Base-by-base conservation (phyloP, 2,329 filamentous ascomycete species). In the Colletotrichum sp. region DNA sequence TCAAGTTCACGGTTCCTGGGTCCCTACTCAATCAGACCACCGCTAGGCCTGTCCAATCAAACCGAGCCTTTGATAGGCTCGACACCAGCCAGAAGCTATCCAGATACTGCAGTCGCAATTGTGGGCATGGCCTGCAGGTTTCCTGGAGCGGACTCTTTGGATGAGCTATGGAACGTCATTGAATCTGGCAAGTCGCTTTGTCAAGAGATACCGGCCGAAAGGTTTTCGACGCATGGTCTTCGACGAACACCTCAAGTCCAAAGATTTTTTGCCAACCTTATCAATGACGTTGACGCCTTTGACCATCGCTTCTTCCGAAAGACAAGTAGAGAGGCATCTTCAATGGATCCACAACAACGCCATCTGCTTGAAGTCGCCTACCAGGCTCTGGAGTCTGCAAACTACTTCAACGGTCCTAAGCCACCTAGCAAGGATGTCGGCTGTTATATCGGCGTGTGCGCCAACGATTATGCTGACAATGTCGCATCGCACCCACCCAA, bases 301-400 rank as follows among this genome's bases (percentile, higher is more conserved):
- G 86, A 88, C 76, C 79, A 84, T 44, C 75, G 79, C 6, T 87
- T 88, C 81, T 88, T 88, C 80, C 80, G 82, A 21, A 83, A 83
- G 12, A 79, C 69, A 8, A 69, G 78, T 3, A 72, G 78, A 3
- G 82, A 84, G 72, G 79, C 78, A 2, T 78, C 78, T 5, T 78
- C 80, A 3, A 82, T 84, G 77, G 83, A 85, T 69, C 83, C 83
- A 7, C 79, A 81, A 34, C 82, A 84, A 34, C 81, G 83, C 6
- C 65, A 81, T 5, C 39, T 81, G 3, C 79, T 85, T 0, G 83
- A 87, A 55, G 81, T 81, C 2, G 81, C 84, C 1, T 86, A 84
- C 67, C 82, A 87, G 64, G 79, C 80, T 1, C 36, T 82, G 8
- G 79, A 81, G 76, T 72, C 73, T 21, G 66, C 73, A 5, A 79